Base-by-base conservation (phyloP, 2,329 filamentous ascomycete genomes). In the Seiridium cupressi region DNA sequence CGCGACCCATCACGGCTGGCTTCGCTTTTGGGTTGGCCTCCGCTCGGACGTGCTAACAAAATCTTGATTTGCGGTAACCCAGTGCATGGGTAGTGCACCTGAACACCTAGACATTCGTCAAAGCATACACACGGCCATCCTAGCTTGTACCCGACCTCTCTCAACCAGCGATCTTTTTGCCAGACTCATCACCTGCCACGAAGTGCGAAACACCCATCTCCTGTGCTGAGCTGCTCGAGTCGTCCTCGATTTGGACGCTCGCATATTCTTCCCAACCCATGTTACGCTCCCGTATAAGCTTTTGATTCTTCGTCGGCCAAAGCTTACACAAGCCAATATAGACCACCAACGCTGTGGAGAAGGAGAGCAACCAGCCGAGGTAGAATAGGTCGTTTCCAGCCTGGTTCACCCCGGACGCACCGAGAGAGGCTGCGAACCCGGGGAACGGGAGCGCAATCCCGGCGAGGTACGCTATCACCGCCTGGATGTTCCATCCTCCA, bases 231-330 rank as follows among this genome's bases (percentile, higher is more conserved):
- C 49, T 53, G 49, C 49, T 53, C n/a, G 34, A n/a, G 11, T 53
- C 49, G 32, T 53, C 49, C 49, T 32, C 32, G 34, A 53, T 53
- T n/a, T 31, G 49, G 13, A 35, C 35, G 32, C 38, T 18, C 5
- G 55, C 55, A 42, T 42, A 47, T 31, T 57, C 42, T n/a, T 57
- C 55, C 55, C 55, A 57, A 38, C 7, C 55, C 42, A 57, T 57
- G 9, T 34, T 31, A 6, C 44, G 55, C 7, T 46, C 55, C 26
- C 32, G 42, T 9, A 57, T 46, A 9, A 46, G 44, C 55, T 48
- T 34, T 38, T 57, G 55, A 26, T 57, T 57, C 31, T 26, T 11
- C 3, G 55, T 57, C 32, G 55, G 55, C 55, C 55, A 57, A 35
- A 57, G 9, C 13, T 57, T 47, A 32, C 55, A 57, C 11, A 57